Conservation (phyloP, 176 grass and related monocot species). For the Rhynchospora tenuis region DNA sequence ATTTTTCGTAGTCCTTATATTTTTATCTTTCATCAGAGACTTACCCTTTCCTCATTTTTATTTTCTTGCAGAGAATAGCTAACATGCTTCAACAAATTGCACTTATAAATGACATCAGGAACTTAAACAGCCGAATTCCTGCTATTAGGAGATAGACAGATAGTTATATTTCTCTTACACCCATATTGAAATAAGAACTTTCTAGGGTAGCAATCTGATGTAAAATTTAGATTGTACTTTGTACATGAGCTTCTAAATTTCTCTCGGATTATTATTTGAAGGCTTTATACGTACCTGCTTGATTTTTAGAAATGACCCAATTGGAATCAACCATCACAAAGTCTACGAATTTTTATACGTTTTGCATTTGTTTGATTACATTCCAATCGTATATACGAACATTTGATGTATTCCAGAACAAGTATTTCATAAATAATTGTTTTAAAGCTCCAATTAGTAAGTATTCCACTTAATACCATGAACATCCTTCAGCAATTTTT, state of each 20-base stretch:
- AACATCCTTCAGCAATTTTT: too few species aligned
- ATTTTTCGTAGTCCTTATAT: background rate
- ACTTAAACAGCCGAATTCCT: constrained; percentile 14
- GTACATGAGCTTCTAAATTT: background rate
- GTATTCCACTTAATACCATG: too few species aligned
- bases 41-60: too few species aligned
- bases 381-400: background rate
- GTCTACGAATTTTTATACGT: background rate
- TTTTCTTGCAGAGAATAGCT: constrained; percentile 33
- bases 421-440: too few species aligned
- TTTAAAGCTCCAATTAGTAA: too few species aligned
- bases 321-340: too few species aligned
- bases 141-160: constrained; percentile 13
- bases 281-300: too few species aligned
- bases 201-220: background rate
- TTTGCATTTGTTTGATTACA: background rate
- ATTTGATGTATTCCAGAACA: too few species aligned
- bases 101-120: constrained; percentile 27
- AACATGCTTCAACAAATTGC: constrained; percentile 32
- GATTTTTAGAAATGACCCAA: too few species aligned
- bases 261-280: background rate
- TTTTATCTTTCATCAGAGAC: background rate
- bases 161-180: background rate
- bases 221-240: background rate
- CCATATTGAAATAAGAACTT: background rate